Conservation (phyloP, 768 basidiomycete species). For the Leccinum boreale region DNA sequence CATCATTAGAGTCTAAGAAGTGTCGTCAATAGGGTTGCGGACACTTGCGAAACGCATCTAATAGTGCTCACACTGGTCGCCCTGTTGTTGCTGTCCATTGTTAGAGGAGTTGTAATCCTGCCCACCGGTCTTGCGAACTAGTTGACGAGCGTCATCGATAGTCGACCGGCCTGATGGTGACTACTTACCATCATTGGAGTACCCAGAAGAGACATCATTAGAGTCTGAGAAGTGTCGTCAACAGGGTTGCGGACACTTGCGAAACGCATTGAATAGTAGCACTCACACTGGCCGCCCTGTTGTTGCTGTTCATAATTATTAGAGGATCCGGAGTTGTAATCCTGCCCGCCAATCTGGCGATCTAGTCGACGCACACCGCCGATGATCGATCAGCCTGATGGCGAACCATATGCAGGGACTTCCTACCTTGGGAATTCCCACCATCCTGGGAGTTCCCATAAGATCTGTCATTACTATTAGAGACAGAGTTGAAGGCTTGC, state of each 20-base stretch:
- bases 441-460: background rate
- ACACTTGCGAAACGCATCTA: background rate
- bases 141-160: slow-evolving; percentile 5
- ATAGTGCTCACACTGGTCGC: slow-evolving; percentile 4
- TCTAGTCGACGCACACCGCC: slow-evolving; percentile 10
- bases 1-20: background rate
- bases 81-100: slow-evolving; percentile 32
- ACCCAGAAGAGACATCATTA: background rate
- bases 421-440: background rate
- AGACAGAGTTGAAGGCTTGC: slow-evolving; percentile 54
- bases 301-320: slow-evolving; percentile 10
- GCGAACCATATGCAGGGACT: slow-evolving; percentile 2
- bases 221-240: background rate
- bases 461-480: slow-evolving; percentile 12
- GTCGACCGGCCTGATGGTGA: slow-evolving; percentile 1
- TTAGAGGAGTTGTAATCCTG: slow-evolving; percentile 59
- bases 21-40: background rate
- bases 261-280: background rate
- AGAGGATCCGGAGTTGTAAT: background rate
- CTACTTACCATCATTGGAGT: background rate
- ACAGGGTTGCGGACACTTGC: background rate
- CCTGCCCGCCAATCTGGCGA: background rate
- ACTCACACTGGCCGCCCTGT: slow-evolving; percentile 14
- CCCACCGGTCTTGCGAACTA: slow-evolving; percentile 60
- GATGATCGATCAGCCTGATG: background rate